Base-by-base conservation (phyloP, 2,329 filamentous ascomycete species). In the Fusarium algeriense region DNA sequence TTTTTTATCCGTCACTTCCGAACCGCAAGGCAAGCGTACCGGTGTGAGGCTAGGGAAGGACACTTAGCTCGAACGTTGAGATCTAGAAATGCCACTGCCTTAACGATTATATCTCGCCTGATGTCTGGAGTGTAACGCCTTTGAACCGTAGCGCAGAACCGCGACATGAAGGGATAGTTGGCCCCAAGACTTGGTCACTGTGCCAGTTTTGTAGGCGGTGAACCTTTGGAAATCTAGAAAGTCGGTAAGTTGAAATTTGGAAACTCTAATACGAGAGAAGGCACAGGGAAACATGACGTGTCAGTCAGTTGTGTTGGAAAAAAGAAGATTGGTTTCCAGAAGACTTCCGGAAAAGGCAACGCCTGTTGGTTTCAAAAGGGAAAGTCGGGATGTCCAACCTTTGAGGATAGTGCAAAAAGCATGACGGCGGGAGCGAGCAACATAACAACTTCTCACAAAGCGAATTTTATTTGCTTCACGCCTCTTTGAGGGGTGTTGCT, bases 301-400 rank as follows among this genome's bases (percentile, higher is more conserved):
- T 56, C 38, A 28, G 28, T 20, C 38, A 55, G 53, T 26, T 19
- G 37, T 26, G 37, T 41, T 55, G 45, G 62, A 65, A 57, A 56
- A 17, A 38, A 9, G 32, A 28, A 37, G 48, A 50, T 26, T 5
- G 8, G 12, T 50, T 76, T 76, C 74, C 45, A 75, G 74, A 76
- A 76, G 43, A 64, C 26, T 75, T 62, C 74, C 74, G 50, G 45
- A 75, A 71, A 48, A 52, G 73, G 74, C 34, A 69, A 57, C 43
- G 45, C 30, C 40, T 19, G 13, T 26, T 45, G 23, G 44, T 59
- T 40, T 12, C 23, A 60, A 59, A 37, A 40, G 63, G 64, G 63
- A 68, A 60, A 60, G 67, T 56, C 35, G 15, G 34, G 23, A 60
- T 50, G 34, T 32, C 35, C 19, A 40, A 13, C 19, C 38, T 30